Base-by-base conservation (phyloP, 129 eudicot genomes). In the Mikania micrantha region DNA sequence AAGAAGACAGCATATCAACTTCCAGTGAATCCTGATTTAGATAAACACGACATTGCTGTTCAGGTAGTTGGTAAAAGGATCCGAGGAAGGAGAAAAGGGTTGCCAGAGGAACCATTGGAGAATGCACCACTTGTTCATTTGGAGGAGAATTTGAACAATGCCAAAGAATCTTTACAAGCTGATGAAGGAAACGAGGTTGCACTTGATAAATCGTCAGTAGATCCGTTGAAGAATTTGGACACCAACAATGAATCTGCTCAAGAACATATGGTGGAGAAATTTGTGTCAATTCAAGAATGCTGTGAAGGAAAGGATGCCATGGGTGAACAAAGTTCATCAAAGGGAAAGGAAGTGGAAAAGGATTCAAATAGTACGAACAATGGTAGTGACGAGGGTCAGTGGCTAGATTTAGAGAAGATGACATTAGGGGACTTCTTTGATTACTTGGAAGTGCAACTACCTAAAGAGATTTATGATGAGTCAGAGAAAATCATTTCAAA, bases 381-480 rank as follows among this genome's bases (percentile, higher is more conserved):
- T 40, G 78, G 64, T 34, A 6, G 11, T 73, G 82, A 44, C 5
- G 17, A 44, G 4, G 15, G 19, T 29, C 56, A 22, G 54, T 70
- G 70, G 71, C 20, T 25, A 11, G 84, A 82, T 70, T 84, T 92
- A 71, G 88, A 81, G 61, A 84, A 84, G 65, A 92, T 92, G 87
- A 84, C 95, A 1, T 15, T 92, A 11, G 90, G 83, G 13, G 87
- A 88, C 41, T 86, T 89, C 86, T 86, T 92, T 64, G 88, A 82
- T 80, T 88, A 74, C 72, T 39, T 88, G 73, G 91, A 80, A 70
- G 84, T 62, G 68, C 70, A 70, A 64, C 53, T 88, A 44, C 95
- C 95, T 0, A 83, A 79, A 39, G 84, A 86, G 21, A 86, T 92
- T 42, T 24, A 70, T 60, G 85, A 72, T 17, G 15, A 38, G 57